These are phyloP conservation scores for Prunus dulcis DNA, from an alignment of 306 rosid genomes.

Conservation along the genomic window DNA sequence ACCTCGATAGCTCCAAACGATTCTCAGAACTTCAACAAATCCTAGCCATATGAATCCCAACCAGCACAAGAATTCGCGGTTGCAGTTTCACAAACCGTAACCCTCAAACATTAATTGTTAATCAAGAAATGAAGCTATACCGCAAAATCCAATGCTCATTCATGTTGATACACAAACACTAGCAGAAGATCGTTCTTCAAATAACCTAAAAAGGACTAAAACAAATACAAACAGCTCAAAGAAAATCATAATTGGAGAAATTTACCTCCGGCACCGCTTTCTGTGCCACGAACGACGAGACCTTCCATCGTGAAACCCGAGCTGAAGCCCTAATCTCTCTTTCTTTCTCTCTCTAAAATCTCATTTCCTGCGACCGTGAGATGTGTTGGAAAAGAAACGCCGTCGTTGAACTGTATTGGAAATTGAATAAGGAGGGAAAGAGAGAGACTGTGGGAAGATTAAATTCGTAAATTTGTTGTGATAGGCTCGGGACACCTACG, in stretches of 20 bases:
- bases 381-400: neutral
- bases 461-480: conserved; percentile 2
- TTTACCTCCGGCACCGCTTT: conserved; percentile 34
- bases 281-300: conserved; percentile 26
- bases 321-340: conserved; percentile 18
- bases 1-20: neutral
- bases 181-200: neutral
- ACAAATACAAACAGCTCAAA: neutral
- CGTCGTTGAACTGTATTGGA: neutral
- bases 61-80: neutral
- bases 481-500: conserved; percentile 25
- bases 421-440: conserved; percentile 29
- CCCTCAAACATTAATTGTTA: neutral
- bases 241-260: conserved; percentile 4
- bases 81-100: conserved; percentile 14
- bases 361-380: neutral
- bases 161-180: neutral
- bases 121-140: neutral
- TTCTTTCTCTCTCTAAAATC: neutral
- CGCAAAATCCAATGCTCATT: neutral
- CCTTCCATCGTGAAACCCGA: conserved; percentile 44
- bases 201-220: neutral
- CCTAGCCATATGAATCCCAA: conserved; percentile 12
- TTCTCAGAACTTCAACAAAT: neutral
- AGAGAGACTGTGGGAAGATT: neutral